A percentile compares a stretch with the other conserved stretches of the same genome.
Evolutionary conservation across 2,329 filamentous ascomycete genomes (phyloP).

Genomic region (Botryotinia globosa): DNA sequence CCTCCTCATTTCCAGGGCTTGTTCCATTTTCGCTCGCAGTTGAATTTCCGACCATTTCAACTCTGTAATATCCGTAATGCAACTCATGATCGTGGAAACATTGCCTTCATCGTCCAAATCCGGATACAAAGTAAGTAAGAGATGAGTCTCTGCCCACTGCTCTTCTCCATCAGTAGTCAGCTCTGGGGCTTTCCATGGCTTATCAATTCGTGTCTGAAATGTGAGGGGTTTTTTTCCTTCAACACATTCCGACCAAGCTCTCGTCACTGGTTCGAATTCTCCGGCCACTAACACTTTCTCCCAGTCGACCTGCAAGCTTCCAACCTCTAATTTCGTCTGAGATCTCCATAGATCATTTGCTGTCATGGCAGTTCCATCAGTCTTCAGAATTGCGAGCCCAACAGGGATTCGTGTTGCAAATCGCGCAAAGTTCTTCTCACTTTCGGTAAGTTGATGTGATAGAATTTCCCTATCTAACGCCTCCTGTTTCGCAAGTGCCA

Average conservation of each 20-base stretch:
- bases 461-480: constrained; percentile 66
- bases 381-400: constrained; percentile 68
- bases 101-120: constrained; percentile 61
- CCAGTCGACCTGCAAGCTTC: constrained; percentile 10
- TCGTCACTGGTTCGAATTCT: neutral
- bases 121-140: constrained; percentile 42
- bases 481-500: constrained; percentile 44
- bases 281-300: constrained; percentile 10
- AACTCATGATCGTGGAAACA: constrained; percentile 72
- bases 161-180: constrained; percentile 2
- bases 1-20: constrained; percentile 57
- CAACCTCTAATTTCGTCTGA: constrained; percentile 19
- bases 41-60: constrained; percentile 60
- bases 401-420: constrained; percentile 72
- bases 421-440: constrained; percentile 63
- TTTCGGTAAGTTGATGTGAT: constrained; percentile 60
- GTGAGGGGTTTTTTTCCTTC: neutral
- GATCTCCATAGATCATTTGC: constrained; percentile 27
- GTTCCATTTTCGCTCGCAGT: constrained; percentile 41
- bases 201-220: neutral
- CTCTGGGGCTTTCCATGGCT: constrained; percentile 5
- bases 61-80: constrained; percentile 79
- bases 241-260: constrained; percentile 19
- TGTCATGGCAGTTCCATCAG: constrained; percentile 49
- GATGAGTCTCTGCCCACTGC: neutral